Percentiles rank a stretch among this genome's conserved stretches.
These are phyloP conservation scores for Paracamarosporium sp. DNA, from an alignment of 2,329 filamentous ascomycete species.

Conservation along the genomic window DNA sequence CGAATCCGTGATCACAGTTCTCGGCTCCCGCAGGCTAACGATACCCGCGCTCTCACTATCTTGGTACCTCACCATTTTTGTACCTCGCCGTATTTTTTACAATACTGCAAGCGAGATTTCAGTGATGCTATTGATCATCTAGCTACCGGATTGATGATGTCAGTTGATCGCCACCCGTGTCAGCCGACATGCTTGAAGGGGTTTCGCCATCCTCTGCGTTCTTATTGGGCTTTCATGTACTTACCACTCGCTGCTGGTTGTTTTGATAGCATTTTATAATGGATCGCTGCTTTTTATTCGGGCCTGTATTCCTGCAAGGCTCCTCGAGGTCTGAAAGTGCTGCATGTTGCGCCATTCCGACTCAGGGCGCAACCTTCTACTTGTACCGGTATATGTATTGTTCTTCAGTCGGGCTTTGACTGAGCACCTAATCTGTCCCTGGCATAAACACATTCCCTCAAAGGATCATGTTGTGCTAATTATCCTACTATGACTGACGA, in stretches of 20 bases:
- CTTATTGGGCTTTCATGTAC: background rate
- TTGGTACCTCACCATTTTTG: no score
- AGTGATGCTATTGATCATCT: background rate
- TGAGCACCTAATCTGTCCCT: no score
- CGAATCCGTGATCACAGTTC: background rate
- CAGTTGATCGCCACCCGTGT: background rate
- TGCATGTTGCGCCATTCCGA: no score
- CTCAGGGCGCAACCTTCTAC: no score
- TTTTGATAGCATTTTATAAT: no score
- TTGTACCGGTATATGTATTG: no score
- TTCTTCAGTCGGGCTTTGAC: no score
- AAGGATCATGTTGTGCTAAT: no score
- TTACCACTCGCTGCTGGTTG: background rate
- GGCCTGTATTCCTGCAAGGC: background rate
- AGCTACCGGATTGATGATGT: background rate
- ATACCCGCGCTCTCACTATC: background rate
- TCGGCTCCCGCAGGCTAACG: constrained; percentile 1
- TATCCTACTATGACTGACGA: no score
- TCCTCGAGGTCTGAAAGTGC: no score
- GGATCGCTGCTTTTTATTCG: background rate
- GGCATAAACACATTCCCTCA: no score
- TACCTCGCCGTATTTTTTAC: no score
- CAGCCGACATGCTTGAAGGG: background rate
- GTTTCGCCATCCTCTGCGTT: background rate
- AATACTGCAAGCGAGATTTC: background rate